Base-by-base conservation (phyloP, 768 basidiomycete species). In the Tricholoma sp. region DNA sequence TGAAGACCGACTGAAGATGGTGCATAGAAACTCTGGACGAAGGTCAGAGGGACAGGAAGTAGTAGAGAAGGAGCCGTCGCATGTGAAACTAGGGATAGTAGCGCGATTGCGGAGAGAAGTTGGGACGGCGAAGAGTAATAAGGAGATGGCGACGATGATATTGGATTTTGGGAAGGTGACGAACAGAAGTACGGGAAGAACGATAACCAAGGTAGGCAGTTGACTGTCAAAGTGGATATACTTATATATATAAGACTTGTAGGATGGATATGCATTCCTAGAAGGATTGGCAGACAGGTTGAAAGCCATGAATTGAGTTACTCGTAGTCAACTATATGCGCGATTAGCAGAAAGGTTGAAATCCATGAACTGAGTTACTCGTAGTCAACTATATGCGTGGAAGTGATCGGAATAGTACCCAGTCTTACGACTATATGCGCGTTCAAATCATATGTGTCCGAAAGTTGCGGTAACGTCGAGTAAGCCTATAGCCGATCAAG, bases 121-220 rank as follows among this genome's bases (percentile, higher is more conserved):
- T 45, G 70, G 57, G 12, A 65, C 47, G 29, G 84, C 84, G 48
- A 66, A 64, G 49, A 77, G 71, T 56, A 89, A 85, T 62, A 76
- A 74, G 66, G 74, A 75, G 45, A 77, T 91, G 39, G 88, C 84
- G 31, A 65, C 63, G 60, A 80, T 90, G 78, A 80, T 91, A 6
- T 76, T 79, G 7, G 87, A 89, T 50, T 91, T 91, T 68, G 83
- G 83, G 20, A 74, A 76, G 50, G 80, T 87, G 53, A 89, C 86
- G 32, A 83, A 88, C 67, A 78, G 78, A 65, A 85, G 83, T 63
- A 83, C 75, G 36, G 84, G 86, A 41, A 76, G 86, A 59, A 89
- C 84, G 50, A 75, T 91, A 53, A 90, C 88, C 33, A 91, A 91
- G 79, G 81, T 80, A 58, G 31, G 62, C 31, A 36, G 39, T 41